These are phyloP conservation scores for Phoma sp. DNA, from an alignment of 2,329 filamentous ascomycete species.

Conservation along the genomic window DNA sequence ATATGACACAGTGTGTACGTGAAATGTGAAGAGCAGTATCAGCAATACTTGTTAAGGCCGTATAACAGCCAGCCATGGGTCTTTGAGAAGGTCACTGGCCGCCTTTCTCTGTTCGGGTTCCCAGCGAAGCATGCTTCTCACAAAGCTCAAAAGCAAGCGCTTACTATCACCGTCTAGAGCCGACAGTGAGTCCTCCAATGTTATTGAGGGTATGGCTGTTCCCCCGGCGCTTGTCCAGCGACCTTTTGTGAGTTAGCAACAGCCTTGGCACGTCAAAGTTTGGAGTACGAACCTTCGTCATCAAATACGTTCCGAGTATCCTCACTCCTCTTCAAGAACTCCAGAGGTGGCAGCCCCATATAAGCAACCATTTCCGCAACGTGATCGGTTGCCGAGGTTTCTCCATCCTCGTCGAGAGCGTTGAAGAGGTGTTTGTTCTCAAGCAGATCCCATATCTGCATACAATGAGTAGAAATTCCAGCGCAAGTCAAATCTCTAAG, in stretches of 20 bases:
- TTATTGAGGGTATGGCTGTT: background rate
- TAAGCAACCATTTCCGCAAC: background rate
- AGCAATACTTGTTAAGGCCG: no score
- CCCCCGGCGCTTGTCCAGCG: background rate
- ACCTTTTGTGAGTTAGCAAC: no score
- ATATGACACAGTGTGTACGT: no score
- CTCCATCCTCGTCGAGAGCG: background rate
- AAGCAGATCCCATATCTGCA: background rate
- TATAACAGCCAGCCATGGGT: no score
- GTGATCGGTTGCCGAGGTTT: background rate
- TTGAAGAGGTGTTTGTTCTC: background rate
- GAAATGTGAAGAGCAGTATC: no score
- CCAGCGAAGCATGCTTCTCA: background rate
- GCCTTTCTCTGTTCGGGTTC: background rate
- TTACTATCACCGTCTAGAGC: background rate
- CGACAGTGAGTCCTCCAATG: background rate
- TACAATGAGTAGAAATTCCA: background rate
- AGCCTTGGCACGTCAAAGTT: no score
- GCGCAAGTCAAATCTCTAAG: background rate
- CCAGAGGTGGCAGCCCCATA: background rate
- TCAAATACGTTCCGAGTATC: background rate
- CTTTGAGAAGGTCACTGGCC: no score
- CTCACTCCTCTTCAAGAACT: background rate
- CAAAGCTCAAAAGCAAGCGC: background rate
- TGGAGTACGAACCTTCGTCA: background rate